Conservation (phyloP, 225 moss, liverwort and hornwort species). For the Asterella californica region DNA sequence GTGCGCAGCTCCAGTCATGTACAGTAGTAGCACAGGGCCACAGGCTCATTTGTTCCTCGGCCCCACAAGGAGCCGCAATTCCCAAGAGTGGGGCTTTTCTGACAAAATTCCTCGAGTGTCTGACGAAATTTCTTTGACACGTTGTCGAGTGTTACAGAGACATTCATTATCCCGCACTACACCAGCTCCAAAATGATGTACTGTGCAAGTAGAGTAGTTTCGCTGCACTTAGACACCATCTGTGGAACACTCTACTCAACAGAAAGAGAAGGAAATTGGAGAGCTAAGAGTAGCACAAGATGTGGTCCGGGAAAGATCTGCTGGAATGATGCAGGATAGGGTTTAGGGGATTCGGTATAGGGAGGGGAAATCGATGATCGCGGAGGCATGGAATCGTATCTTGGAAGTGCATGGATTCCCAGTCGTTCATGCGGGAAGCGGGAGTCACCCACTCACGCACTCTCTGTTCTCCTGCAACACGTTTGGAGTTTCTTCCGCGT, state of each 20-base stretch:
- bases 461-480: neutral
- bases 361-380: neutral
- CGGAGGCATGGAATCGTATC: neutral
- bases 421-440: neutral
- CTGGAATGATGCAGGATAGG: no score
- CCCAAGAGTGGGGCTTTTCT: no score
- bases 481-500: neutral
- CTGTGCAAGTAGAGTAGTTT: neutral
- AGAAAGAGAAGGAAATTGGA: neutral
- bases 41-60: no score
- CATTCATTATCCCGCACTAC: neutral
- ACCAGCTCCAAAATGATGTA: no score
- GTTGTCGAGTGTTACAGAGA: neutral
- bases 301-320: no score
- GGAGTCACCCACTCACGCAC: neutral
- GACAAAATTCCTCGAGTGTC: no score
- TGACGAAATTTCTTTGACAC: neutral
- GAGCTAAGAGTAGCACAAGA: neutral
- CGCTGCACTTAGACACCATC: neutral
- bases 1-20: no score
- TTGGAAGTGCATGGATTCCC: neutral
- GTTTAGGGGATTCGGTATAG: neutral
- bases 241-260: neutral
- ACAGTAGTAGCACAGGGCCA: no score
- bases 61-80: neutral